Evolutionary conservation across 164 flowering plant genomes (phyloP), one percentile per base, ranked within the genome.

Genomic region (Kingdonia uniflora): DNA sequence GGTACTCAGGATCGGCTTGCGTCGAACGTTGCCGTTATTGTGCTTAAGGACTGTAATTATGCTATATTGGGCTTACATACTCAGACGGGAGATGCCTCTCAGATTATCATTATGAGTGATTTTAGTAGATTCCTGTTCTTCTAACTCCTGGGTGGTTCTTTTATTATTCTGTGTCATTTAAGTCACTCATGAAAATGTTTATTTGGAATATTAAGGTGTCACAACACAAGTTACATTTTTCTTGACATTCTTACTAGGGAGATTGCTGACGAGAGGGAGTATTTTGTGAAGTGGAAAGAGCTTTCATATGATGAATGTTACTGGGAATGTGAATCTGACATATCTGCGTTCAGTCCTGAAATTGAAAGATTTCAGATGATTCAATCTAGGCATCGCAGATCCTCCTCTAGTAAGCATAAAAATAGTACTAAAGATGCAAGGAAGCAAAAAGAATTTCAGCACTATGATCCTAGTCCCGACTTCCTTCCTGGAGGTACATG

Each of bases 221-320:
- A 50, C n/a, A 29, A 8, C 8, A n/a, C n/a, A n/a, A 29, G 35
- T 14, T 11, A 41, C 17, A 41, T 41, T 22, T 21, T 1, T 11
- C 14, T 47, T 47, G 33, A 22, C 0, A 0, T 7, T 42, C 37
- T 26, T 68, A 24, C 35, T 76, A 89, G 97, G 78, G 80, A 56
- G 43, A 64, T 56, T 42, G 84, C 76, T 56, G 80, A 72, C 43
- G 84, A 80, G 59, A 88, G 77, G 67, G 94, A 94, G 69, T 89
- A 87, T 72, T 68, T 85, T 68, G 97, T 94, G 29, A 94, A 94
- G 67, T 94, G 83, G 80, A 89, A 89, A 69, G 97, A 89, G 54
- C 96, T 94, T 60, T 10, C 72, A 3, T 89, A 94, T 69, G 97
- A 94, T 62, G 97, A 94, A 64, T 89, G 97, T 42, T 80, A 72